phyloP scores from a whole-genome alignment of 768 basidiomycete genomes.

The Royoungia palumana region DNA sequence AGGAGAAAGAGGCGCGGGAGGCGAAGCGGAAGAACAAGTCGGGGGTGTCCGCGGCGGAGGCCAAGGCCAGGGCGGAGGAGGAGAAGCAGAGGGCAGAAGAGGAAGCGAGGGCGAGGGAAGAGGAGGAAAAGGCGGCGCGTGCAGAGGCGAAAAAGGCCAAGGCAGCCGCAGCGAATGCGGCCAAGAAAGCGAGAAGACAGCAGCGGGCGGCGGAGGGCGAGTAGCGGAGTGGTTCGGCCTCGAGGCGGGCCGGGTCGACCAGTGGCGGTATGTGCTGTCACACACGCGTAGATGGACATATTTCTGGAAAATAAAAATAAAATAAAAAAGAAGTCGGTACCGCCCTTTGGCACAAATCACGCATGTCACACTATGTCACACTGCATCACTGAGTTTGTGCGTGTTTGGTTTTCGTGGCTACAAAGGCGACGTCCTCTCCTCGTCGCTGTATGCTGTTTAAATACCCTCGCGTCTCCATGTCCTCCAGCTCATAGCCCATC shows the following conservation, averaged over 20 bases:
- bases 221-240: not conserved
- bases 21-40: conserved; percentile 75
- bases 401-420: conserved; percentile 27
- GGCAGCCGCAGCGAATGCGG: conserved; percentile 81
- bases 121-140: conserved; percentile 71
- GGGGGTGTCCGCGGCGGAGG: conserved; percentile 41
- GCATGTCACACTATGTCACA: conserved; percentile 14
- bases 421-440: conserved; percentile 27
- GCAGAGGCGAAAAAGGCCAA: conserved; percentile 84
- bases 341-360: conserved; percentile 34
- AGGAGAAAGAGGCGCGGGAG: conserved; percentile 92
- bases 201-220: conserved; percentile 50
- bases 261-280: conserved; percentile 23
- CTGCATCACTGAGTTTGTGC: conserved; percentile 13
- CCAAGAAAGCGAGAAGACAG: conserved; percentile 81
- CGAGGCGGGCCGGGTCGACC: not conserved
- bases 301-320: too few relatives aligned
- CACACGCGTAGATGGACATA: conserved; percentile 1
- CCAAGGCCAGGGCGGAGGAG: conserved; percentile 50
- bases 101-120: conserved; percentile 74
- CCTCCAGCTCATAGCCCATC: conserved; percentile 43
- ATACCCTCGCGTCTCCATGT: conserved; percentile 34
- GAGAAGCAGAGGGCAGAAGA: conserved; percentile 66
- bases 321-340: too few relatives aligned
- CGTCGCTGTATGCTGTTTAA: conserved; percentile 55